phyloP scores from a whole-genome alignment of 2,329 filamentous ascomycete species.

The Botryotinia narcissicola region DNA sequence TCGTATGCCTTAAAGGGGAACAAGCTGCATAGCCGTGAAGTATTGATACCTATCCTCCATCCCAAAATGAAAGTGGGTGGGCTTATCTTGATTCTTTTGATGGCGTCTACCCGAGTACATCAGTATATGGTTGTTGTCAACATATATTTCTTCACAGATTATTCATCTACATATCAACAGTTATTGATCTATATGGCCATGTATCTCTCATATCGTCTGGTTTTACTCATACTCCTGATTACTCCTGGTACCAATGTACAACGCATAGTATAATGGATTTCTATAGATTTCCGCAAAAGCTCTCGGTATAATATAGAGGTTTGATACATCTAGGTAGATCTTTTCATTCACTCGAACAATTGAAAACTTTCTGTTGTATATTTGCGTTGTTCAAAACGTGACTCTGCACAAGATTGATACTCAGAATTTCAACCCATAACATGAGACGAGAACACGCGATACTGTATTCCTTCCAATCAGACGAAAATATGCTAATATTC shows the following conservation, averaged over 20 bases:
- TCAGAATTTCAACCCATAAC: background rate
- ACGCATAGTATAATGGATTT: background rate
- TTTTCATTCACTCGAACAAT: background rate
- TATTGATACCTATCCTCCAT: no score
- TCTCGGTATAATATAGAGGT: background rate
- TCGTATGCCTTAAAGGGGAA: background rate
- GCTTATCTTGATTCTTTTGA: background rate
- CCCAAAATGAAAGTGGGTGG: no score
- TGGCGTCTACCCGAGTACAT: background rate
- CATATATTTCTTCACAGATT: background rate
- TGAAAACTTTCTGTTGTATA: background rate
- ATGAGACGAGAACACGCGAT: background rate
- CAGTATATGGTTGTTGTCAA: background rate
- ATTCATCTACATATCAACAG: background rate
- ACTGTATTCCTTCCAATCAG: background rate
- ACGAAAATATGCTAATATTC: background rate
- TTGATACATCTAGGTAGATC: background rate
- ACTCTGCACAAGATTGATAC: no score
- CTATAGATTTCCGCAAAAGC: background rate
- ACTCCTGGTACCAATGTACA: background rate
- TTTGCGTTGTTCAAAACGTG: background rate
- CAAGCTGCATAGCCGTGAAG: background rate
- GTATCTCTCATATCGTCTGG: background rate
- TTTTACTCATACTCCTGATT: rapidly evolving
- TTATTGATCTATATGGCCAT: background rate